phyloP scores from a whole-genome alignment of 2,329 filamentous ascomycete genomes.

The Pezicula neosporulosa region DNA sequence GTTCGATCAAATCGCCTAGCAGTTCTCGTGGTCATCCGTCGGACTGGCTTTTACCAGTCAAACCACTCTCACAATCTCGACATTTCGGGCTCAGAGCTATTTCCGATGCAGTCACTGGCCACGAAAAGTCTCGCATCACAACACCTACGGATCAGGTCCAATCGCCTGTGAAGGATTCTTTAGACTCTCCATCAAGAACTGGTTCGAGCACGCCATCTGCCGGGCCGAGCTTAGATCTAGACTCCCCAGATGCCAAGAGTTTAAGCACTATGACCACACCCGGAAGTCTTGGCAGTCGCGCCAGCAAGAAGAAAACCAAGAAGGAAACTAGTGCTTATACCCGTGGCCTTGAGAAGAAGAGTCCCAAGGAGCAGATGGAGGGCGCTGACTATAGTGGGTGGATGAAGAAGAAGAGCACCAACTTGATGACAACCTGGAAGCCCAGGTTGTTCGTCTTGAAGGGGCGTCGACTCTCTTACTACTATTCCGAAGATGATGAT shows the following conservation, averaged over 20 bases:
- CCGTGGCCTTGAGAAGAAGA: conserved; percentile 76
- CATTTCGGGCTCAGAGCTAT: conserved; percentile 76
- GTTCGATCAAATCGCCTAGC: conserved; percentile 40
- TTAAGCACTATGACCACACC: conserved; percentile 39
- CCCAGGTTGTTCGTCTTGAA: conserved; percentile 92
- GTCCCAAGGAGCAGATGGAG: conserved; percentile 78
- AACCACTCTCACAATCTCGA: conserved; percentile 44
- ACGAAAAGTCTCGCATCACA: conserved; percentile 48
- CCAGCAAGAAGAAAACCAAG: conserved; percentile 70
- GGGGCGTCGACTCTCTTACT: conserved; percentile 88
- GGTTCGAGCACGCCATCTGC: conserved; percentile 70
- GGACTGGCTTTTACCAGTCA: conserved; percentile 50
- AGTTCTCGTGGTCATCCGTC: conserved; percentile 33
- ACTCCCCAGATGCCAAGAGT: conserved; percentile 65
- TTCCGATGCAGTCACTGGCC: conserved; percentile 67
- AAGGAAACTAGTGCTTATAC: conserved; percentile 95
- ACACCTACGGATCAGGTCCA: conserved; percentile 41
- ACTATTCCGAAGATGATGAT: conserved; percentile 88
- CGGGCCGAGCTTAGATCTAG: conserved; percentile 72
- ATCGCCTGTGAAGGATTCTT: conserved; percentile 46
- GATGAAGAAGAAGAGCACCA: conserved; percentile 99
- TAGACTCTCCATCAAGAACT: conserved; percentile 68
- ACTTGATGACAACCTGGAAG: conserved; percentile 97
- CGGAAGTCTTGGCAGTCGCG: conserved; percentile 44
- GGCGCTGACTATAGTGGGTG: conserved; percentile 92